Evolutionary conservation across 2,329 filamentous ascomycete species (phyloP).

Genomic region (Lachnellula subtilissima): DNA sequence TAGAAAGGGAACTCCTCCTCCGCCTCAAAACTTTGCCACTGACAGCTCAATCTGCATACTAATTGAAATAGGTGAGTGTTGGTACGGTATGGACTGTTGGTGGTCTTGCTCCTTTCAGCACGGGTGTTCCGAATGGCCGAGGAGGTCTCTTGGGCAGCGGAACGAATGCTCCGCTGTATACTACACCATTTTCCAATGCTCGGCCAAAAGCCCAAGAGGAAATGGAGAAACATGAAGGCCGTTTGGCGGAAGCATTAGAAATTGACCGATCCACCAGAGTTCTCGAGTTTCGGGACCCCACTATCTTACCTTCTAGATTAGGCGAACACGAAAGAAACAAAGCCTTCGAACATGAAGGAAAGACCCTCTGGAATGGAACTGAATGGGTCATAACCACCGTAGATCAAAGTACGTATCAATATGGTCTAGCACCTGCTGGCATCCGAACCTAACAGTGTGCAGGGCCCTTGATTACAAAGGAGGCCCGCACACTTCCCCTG

Average conservation of each 20-base stretch:
- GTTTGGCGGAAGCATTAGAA: conserved; percentile 76
- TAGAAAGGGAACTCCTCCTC: neutral
- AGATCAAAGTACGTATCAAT: conserved; percentile 19
- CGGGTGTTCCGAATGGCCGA: conserved; percentile 56
- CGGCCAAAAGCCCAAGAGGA: conserved; percentile 51
- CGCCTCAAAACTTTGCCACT: neutral
- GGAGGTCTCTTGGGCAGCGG: conserved; percentile 63
- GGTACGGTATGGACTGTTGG: conserved; percentile 75
- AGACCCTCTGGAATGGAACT: conserved; percentile 33
- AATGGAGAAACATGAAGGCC: conserved; percentile 62
- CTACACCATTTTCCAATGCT: conserved; percentile 43
- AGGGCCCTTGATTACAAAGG: conserved; percentile 27
- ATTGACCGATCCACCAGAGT: conserved; percentile 66
- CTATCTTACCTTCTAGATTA: conserved; percentile 23
- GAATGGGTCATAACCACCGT: conserved; percentile 25
- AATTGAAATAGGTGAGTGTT: conserved; percentile 49
- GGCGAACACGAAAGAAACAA: conserved; percentile 23
- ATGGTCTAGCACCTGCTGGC: neutral
- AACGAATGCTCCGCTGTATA: conserved; percentile 65
- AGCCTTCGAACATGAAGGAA: conserved; percentile 16
- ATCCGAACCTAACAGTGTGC: conserved; percentile 6
- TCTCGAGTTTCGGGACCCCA: conserved; percentile 47
- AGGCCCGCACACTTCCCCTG: conserved; percentile 52
- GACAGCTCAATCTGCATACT: conserved; percentile 3
- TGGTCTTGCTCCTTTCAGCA: conserved; percentile 54